These are phyloP conservation scores for Nicotiana obtusifolia DNA, from an alignment of 257 asterid species.

Conservation along the genomic window DNA sequence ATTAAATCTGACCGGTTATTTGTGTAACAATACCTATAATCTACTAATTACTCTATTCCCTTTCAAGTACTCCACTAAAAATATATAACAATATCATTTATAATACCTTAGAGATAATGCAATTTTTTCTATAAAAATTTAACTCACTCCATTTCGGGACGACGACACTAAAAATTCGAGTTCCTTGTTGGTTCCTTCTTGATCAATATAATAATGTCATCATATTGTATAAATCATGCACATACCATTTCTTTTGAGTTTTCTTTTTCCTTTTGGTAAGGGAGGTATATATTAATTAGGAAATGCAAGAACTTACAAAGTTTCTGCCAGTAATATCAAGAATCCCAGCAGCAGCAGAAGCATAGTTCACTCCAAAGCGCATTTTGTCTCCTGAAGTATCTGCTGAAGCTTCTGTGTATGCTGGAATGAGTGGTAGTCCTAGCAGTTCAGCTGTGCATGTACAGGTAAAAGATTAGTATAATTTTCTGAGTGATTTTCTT, in stretches of 20 bases:
- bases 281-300: not conserved
- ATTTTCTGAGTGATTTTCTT: not conserved
- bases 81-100: not conserved
- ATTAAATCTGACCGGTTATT: too few relatives aligned
- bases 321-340: constrained; percentile 22
- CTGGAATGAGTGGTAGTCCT: constrained; percentile 27
- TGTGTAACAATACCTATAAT: too few relatives aligned
- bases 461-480: not conserved
- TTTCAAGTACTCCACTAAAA: not conserved
- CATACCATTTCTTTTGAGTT: not conserved
- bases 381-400: not conserved
- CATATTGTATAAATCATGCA: not conserved
- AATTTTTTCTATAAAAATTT: not conserved
- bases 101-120: not conserved
- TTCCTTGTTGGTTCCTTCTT: not conserved
- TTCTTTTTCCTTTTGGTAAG: not conserved
- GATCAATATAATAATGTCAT: not conserved
- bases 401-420: constrained; percentile 16
- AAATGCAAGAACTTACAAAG: constrained; percentile 9
- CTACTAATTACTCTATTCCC: not conserved
- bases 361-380: constrained; percentile 29
- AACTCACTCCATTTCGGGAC: too few relatives aligned
- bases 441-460: constrained; percentile 14
- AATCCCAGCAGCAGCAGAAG: constrained; percentile 40
- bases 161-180: not conserved